Evolutionary conservation across 2,329 filamentous ascomycete species (phyloP).

Genomic region (Atkinsonella texensis): DNA sequence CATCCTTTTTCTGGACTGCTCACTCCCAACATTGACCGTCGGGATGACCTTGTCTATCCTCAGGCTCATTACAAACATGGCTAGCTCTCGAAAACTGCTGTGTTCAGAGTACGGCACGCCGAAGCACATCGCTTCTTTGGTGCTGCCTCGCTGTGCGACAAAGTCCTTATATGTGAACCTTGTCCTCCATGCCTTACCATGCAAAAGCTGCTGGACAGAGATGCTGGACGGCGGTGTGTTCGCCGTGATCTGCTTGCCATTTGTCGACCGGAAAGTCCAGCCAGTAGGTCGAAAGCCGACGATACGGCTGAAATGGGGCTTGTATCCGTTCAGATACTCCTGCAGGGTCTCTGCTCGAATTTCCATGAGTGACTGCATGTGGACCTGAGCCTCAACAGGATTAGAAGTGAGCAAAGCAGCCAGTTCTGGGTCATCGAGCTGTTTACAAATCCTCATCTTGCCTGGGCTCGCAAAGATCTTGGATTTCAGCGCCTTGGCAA

Average conservation of each 20-base stretch:
- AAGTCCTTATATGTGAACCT: constrained; percentile 62
- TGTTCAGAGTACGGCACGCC: constrained; percentile 95
- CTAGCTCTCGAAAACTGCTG: constrained; percentile 85
- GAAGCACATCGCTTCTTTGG: constrained; percentile 72
- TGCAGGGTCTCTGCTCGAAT: constrained; percentile 83
- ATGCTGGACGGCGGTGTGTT: constrained; percentile 37
- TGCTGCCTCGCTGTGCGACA: constrained; percentile 71
- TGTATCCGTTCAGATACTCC: constrained; percentile 74
- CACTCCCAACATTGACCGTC: constrained; percentile 71
- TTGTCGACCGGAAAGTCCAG: constrained; percentile 77
- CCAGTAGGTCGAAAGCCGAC: constrained; percentile 88
- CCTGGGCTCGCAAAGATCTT: constrained; percentile 80
- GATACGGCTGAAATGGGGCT: constrained; percentile 70
- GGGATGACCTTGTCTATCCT: constrained; percentile 83
- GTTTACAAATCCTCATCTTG: constrained; percentile 75
- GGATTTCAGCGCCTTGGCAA: constrained; percentile 70
- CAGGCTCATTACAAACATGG: constrained; percentile 81
- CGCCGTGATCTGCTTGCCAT: constrained; percentile 39
- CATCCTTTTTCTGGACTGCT: constrained; percentile 45
- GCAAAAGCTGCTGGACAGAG: constrained; percentile 38
- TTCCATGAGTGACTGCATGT: constrained; percentile 95
- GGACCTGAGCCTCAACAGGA: constrained; percentile 79
- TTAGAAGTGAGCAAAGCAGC: constrained; percentile 64
- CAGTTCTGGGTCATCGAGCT: constrained; percentile 77
- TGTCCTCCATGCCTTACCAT: constrained; percentile 60